Percentiles rank a stretch among this genome's conserved stretches.
These are phyloP conservation scores for Cutaneotrichosporon sp. DNA, from an alignment of 1,284 basidiomycete species.

Conservation along the genomic window DNA sequence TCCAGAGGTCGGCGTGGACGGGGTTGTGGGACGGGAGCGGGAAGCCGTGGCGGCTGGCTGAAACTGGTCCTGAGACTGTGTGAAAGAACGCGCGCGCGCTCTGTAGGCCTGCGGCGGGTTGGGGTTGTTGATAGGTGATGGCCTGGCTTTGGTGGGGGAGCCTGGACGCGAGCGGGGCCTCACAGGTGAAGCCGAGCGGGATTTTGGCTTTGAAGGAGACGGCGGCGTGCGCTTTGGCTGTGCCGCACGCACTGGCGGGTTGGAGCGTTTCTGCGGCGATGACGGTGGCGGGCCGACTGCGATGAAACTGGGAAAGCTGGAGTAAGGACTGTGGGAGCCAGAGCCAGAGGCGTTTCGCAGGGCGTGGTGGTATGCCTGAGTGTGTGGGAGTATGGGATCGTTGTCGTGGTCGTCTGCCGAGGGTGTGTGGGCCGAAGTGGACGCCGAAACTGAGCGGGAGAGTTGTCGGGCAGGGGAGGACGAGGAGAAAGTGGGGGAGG, in stretches of 20 bases:
- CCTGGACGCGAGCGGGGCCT: background rate
- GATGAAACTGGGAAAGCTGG: constrained; percentile 2
- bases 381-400: constrained; percentile 8
- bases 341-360: background rate
- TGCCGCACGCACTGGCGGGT: background rate
- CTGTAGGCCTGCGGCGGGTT: background rate
- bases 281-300: background rate
- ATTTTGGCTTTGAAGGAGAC: background rate
- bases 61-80: background rate
- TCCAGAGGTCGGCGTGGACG: background rate
- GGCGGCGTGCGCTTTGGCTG: background rate
- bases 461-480: background rate
- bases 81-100: background rate
- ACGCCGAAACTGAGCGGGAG: background rate
- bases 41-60: background rate
- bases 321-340: constrained; percentile 1
- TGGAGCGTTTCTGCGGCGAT: background rate
- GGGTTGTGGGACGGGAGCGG: background rate
- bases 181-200: background rate
- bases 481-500: background rate
- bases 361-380: constrained; percentile 6
- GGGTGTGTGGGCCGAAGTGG: background rate
- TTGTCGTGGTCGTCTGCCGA: background rate
- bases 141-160: no score
- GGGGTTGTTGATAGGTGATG: background rate